Percentiles rank a stretch among this genome's conserved stretches.
phyloP scores from a whole-genome alignment of 768 basidiomycete genomes.

The Lentinula sp. region DNA sequence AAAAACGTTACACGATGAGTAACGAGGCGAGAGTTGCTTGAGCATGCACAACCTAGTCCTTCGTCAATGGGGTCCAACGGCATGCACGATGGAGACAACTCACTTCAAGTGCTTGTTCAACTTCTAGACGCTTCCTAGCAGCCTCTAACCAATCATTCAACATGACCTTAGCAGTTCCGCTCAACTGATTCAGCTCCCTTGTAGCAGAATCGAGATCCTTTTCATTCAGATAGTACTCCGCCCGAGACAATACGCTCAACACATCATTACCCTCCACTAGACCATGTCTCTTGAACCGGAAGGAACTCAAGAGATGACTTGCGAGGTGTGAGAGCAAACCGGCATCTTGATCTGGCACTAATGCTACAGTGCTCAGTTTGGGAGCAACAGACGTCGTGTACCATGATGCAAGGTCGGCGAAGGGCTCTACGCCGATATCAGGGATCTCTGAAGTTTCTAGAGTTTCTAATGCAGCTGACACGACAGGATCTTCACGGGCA shows the following conservation, averaged over 20 bases:
- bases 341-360: constrained; percentile 88
- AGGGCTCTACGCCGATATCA: constrained; percentile 80
- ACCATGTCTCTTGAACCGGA: constrained; percentile 79
- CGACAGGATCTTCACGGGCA: constrained; percentile 66
- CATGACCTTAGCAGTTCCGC: constrained; percentile 70
- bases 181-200: constrained; percentile 87
- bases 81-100: constrained; percentile 9
- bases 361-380: constrained; percentile 79
- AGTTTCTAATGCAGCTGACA: constrained; percentile 58
- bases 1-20: constrained; percentile 54
- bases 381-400: constrained; percentile 81
- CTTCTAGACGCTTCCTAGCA: constrained; percentile 81
- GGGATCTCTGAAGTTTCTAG: constrained; percentile 69
- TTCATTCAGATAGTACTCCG: constrained; percentile 84
- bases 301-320: constrained; percentile 66
- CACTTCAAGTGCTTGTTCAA: constrained; percentile 88
- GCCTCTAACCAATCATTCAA: constrained; percentile 88
- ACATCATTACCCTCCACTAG: constrained; percentile 79
- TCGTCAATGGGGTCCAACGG: constrained; percentile 8
- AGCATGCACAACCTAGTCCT: constrained; percentile 63
- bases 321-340: constrained; percentile 85
- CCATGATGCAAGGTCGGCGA: constrained; percentile 89
- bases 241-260: constrained; percentile 79
- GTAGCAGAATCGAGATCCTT: constrained; percentile 90
- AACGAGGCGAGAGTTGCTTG: constrained; percentile 82